Percentiles rank a stretch among this genome's conserved stretches.
phyloP scores from a whole-genome alignment of 305 asterid species.

The Solanum chacoense region DNA sequence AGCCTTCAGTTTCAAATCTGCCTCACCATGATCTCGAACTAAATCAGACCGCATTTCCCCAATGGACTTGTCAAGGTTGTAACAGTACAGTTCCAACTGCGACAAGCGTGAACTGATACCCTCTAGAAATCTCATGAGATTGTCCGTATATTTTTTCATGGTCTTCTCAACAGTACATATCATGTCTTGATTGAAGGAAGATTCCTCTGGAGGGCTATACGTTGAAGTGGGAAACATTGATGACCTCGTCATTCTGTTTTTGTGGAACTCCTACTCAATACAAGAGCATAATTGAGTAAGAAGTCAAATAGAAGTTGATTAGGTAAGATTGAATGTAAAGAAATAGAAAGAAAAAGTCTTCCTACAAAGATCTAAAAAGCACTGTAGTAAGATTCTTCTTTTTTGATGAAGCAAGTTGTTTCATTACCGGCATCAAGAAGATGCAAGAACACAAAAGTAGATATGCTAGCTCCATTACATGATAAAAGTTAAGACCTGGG shows the following conservation, averaged over 20 bases:
- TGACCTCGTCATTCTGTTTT: conserved; percentile 80
- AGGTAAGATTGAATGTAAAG: not conserved
- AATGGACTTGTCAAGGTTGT: conserved; percentile 77
- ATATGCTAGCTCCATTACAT: not conserved
- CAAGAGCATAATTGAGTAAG: not conserved
- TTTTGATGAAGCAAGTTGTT: not conserved
- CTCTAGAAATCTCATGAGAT: conserved; percentile 83
- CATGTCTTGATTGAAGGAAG: conserved; percentile 60
- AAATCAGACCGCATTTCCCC: conserved; percentile 84
- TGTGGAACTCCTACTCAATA: conserved; percentile 61
- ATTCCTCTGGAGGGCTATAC: conserved; percentile 70
- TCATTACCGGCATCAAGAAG: not conserved
- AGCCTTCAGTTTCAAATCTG: conserved; percentile 66
- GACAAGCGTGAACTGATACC: conserved; percentile 88
- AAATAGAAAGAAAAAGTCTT: not conserved
- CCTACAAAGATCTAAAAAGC: not conserved
- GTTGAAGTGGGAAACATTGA: conserved; percentile 46
- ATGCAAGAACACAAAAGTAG: not conserved
- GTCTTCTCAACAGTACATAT: conserved; percentile 53
- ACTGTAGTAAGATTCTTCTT: not conserved
- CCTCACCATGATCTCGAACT: conserved; percentile 60
- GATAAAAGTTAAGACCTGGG: not conserved
- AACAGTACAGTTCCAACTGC: conserved; percentile 51
- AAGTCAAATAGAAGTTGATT: not conserved
- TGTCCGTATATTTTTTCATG: conserved; percentile 76